phyloP scores from a whole-genome alignment of 202 grass and related monocot species.

The Schoenoplectus tabernaemontani region DNA sequence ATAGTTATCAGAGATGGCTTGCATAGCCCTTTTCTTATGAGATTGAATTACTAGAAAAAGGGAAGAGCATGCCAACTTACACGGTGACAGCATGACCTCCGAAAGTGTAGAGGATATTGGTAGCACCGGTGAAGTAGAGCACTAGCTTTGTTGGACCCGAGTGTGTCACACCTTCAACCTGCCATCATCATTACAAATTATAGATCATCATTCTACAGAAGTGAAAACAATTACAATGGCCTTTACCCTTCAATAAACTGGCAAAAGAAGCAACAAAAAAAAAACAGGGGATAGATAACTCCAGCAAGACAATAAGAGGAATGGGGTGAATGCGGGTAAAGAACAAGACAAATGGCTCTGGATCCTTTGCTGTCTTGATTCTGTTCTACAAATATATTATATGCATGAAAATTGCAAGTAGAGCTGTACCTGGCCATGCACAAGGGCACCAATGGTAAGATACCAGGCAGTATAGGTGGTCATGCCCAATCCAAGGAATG shows the following conservation, averaged over 20 bases:
- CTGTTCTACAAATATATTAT: conserved; percentile 17
- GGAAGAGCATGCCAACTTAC: conserved; percentile 37
- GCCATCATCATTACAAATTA: conserved; percentile 19
- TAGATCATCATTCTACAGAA: not conserved
- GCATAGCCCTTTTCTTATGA: conserved; percentile 3
- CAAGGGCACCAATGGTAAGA: conserved; percentile 71
- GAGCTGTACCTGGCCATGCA: conserved; percentile 66
- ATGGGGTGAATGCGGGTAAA: not conserved
- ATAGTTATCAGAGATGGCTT: not conserved
- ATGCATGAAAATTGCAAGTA: not conserved
- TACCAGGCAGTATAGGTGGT: conserved; percentile 99
- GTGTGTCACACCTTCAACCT: conserved; percentile 60
- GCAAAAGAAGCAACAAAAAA: conserved; percentile 11
- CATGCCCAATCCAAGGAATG: conserved; percentile 93
- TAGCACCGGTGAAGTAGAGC: conserved; percentile 99
- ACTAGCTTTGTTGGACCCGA: conserved; percentile 64
- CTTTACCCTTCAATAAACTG: not conserved
- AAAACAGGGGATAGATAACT: not conserved
- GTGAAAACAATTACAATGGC: not conserved
- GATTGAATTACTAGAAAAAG: not conserved
- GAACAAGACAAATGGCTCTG: conserved; percentile 20
- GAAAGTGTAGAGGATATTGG: conserved; percentile 99
- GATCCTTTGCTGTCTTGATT: conserved; percentile 13
- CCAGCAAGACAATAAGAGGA: not conserved
- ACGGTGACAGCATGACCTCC: conserved; percentile 96